Evolutionary conservation across 2,329 filamentous ascomycete genomes (phyloP).

Genomic region (Metarhizium album): DNA sequence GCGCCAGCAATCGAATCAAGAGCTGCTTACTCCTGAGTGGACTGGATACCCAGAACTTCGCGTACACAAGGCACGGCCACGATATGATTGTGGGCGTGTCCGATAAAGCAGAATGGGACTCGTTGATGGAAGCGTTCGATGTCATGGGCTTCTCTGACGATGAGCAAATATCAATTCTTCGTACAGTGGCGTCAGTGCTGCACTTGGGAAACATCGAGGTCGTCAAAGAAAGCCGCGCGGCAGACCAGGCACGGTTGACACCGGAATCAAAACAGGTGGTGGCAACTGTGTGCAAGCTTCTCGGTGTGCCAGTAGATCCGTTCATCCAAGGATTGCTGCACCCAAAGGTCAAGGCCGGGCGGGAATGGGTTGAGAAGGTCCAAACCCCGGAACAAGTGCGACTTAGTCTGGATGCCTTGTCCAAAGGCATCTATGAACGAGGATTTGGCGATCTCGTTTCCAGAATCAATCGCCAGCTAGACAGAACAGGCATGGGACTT

Average conservation of each 20-base stretch:
- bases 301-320: slow-evolving; percentile 74
- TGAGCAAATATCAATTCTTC: slow-evolving; percentile 73
- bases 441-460: slow-evolving; percentile 87
- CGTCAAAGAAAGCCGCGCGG: slow-evolving; percentile 79
- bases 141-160: slow-evolving; percentile 87
- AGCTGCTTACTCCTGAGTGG: slow-evolving; percentile 66
- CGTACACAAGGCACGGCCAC: slow-evolving; percentile 85
- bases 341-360: slow-evolving; percentile 86
- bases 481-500: slow-evolving; percentile 69
- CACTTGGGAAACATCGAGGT: slow-evolving; percentile 90
- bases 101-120: slow-evolving; percentile 82
- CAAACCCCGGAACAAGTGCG: slow-evolving; percentile 95
- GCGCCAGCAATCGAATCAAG: slow-evolving; percentile 64
- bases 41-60: slow-evolving; percentile 73
- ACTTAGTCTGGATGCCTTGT: slow-evolving; percentile 76
- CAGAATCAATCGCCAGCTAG: slow-evolving; percentile 84
- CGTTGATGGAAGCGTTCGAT: slow-evolving; percentile 80
- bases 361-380: slow-evolving; percentile 97
- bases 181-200: slow-evolving; percentile 80
- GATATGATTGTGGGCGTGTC: slow-evolving; percentile 86
- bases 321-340: slow-evolving; percentile 86
- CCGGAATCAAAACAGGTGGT: slow-evolving; percentile 66
- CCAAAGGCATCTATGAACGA: slow-evolving; percentile 96
- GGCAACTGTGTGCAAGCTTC: slow-evolving; percentile 67
- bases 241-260: slow-evolving; percentile 78